Percentiles rank a stretch among this genome's conserved stretches.
Conservation (phyloP, 495 filamentous ascomycete species). For the Daldinia grandis region DNA sequence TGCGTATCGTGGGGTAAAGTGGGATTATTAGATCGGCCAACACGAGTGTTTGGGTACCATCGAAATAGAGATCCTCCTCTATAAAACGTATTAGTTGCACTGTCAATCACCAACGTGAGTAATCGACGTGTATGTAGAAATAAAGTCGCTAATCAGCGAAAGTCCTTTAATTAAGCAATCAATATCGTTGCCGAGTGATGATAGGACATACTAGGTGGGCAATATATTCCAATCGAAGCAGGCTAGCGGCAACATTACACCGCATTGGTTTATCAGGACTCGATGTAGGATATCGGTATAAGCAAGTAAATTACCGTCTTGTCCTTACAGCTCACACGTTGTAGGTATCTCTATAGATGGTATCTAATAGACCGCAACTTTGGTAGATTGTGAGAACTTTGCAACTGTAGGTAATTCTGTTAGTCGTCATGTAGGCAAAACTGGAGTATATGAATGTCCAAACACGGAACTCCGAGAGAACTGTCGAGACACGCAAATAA, state of each 20-base stretch:
- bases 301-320: not conserved
- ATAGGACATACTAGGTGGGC: not conserved
- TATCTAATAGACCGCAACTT: not conserved
- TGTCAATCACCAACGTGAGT: not conserved
- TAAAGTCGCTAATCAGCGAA: not conserved
- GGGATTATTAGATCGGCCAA: constrained; percentile 31
- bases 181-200: not conserved
- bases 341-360: not conserved
- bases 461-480: not conserved
- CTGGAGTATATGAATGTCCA: not conserved
- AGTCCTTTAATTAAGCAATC: not conserved
- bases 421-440: not conserved
- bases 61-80: constrained; percentile 12
- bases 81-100: constrained; percentile 13
- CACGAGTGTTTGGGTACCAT: constrained; percentile 9
- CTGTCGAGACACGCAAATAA: not conserved
- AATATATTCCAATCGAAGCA: constrained; percentile 28
- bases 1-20: constrained; percentile 38
- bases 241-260: constrained; percentile 14
- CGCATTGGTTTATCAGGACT: constrained; percentile 17
- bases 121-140: not conserved
- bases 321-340: not conserved
- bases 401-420: not conserved
- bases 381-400: constrained; percentile 12
- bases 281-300: constrained; percentile 3